Evolutionary conservation across 2,329 filamentous ascomycete species (phyloP).

Genomic region (Hymenotorrendiella dingleyae): DNA sequence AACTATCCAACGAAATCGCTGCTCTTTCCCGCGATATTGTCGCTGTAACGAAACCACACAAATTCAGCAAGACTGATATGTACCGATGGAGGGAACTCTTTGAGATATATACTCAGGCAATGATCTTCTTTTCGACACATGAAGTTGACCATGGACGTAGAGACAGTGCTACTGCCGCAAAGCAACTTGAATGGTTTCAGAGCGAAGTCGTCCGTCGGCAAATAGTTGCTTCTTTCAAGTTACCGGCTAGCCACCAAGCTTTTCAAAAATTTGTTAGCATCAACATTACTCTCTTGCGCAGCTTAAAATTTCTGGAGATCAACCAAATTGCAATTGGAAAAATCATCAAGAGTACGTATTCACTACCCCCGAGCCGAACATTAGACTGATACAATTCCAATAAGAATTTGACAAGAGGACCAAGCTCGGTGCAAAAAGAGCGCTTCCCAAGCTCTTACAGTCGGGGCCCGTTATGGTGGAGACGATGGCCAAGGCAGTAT

Average conservation of each 20-base stretch:
- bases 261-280: constrained; percentile 64
- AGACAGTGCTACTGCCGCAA: constrained; percentile 57
- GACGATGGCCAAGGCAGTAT: constrained; percentile 68
- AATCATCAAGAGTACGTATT: constrained; percentile 70
- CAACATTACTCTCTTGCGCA: constrained; percentile 70
- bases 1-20: constrained; percentile 57
- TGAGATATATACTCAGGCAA: constrained; percentile 71
- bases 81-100: constrained; percentile 77
- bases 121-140: constrained; percentile 75
- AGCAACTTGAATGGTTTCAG: constrained; percentile 62
- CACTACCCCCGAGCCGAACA: too few species aligned
- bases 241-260: constrained; percentile 57
- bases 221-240: constrained; percentile 57
- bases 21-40: constrained; percentile 60
- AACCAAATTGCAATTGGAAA: constrained; percentile 73
- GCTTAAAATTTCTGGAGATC: constrained; percentile 77
- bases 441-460: constrained; percentile 54
- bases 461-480: constrained; percentile 57
- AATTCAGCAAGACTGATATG: constrained; percentile 59
- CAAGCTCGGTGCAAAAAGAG: constrained; percentile 59
- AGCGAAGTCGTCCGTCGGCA: constrained; percentile 56
- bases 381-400: too few species aligned
- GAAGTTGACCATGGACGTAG: constrained; percentile 66
- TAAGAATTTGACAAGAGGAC: constrained; percentile 83
- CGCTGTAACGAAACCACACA: constrained; percentile 52